Base-by-base conservation (phyloP, 805 yeast species). In the Diddensiella santjacobensis region DNA sequence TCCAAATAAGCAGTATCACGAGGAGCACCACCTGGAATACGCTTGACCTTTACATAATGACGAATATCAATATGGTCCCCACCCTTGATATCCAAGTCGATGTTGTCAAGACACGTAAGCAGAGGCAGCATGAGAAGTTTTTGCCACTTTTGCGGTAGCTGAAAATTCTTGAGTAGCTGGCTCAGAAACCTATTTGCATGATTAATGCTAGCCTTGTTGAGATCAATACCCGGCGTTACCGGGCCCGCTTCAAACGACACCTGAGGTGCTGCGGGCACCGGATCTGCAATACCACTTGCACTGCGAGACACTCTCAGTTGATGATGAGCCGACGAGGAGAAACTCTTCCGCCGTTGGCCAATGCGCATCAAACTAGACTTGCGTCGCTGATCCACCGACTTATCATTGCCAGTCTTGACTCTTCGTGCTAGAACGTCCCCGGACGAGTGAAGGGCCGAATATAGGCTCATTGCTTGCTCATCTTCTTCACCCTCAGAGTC, bases 21-120 rank as follows among this genome's bases (percentile, higher is more conserved):
- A 1, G 83, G 77, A 1, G 63, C 50, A 0, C 95, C 93, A 1
- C 99, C 98, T 0, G 83, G 74, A 5, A 91, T 79, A 50, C 88
- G 75, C 61, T 93, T 95, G 40, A 93, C 74, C 60, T 95, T 93
- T 38, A 93, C 79, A 64, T 87, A 91, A 56, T 84, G 90, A n/a
- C 91, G 75, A 42, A 90, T 81, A 62, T 93, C 97, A 51, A 89
- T 74, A 2, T 83, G 82, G 52, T 84, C 91, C 3, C 87, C 84
- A 23, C 78, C 73, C 31, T 72, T 70, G 2, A 80, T 71, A 54
- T 80, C 82, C 6, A 81, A 72, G 44, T 80, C 82, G 3, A 90
- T 72, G 15, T 69, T 67, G 35, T 83, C 80, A 2, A 87, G 76
- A n/a, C 71, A 69, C 31, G 74, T 71, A 22, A 74, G 68, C 11